phyloP scores from a whole-genome alignment of 148 eudicot genomes.

The Dysphania ambrosioides region DNA sequence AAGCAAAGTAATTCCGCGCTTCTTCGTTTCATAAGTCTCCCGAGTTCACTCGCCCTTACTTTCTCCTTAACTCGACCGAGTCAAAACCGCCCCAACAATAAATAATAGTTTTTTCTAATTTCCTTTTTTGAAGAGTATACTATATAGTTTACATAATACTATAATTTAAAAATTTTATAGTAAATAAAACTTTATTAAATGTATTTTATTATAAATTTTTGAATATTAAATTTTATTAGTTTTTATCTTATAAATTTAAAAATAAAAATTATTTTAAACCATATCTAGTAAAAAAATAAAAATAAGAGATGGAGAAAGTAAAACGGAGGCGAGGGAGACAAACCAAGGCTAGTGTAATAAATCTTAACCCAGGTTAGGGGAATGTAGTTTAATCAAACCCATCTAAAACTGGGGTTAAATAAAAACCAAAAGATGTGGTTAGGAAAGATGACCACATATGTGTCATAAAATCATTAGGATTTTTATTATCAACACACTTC shows the following conservation, averaged over 20 bases:
- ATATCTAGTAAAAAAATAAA: too few species aligned
- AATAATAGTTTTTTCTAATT: too few species aligned
- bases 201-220: too few species aligned
- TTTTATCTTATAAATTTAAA: too few species aligned
- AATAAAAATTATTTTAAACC: too few species aligned
- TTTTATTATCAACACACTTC: conserved; percentile 39
- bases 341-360: conserved; percentile 23
- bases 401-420: conserved; percentile 36
- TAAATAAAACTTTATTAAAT: too few species aligned
- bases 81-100: too few species aligned
- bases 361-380: conserved; percentile 25
- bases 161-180: too few species aligned
- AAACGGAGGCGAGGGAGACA: conserved; percentile 4
- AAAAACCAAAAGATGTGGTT: conserved; percentile 31
- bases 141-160: too few species aligned
- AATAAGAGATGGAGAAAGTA: too few species aligned
- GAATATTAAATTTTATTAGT: too few species aligned
- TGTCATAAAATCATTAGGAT: conserved; percentile 22
- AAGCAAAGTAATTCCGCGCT: conserved; percentile 12
- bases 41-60: neutral
- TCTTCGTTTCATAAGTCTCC: neutral
- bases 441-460: conserved; percentile 51
- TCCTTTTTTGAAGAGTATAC: too few species aligned
- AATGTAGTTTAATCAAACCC: conserved; percentile 2
- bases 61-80: neutral